phyloP scores from a whole-genome alignment of 2,329 filamentous ascomycete species.

The Botrytis medusae region DNA sequence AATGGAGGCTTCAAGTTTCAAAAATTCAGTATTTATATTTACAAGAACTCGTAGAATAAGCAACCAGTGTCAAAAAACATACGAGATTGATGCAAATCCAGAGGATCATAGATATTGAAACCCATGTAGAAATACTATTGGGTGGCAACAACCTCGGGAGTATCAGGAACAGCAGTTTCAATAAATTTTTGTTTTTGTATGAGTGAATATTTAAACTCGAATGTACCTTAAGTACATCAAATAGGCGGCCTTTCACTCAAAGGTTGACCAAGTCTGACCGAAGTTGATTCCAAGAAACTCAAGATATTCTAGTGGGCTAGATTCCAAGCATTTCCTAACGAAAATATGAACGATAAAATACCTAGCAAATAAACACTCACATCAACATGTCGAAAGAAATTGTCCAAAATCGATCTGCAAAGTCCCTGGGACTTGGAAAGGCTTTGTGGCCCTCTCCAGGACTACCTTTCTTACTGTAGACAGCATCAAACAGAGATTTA shows the following conservation, averaged over 20 bases:
- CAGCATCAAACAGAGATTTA: background rate
- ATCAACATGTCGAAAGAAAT: background rate
- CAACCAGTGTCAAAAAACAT: background rate
- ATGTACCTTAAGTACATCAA: rapidly evolving
- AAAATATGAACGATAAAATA: background rate
- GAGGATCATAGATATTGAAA: background rate
- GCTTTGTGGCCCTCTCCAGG: background rate
- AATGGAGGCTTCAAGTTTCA: background rate
- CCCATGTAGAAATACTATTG: background rate
- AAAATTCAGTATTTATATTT: background rate
- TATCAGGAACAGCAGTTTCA: background rate
- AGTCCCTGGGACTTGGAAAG: background rate
- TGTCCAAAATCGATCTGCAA: rapidly evolving
- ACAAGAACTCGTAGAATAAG: background rate
- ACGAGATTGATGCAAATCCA: background rate
- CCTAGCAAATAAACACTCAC: background rate
- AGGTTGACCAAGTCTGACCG: background rate
- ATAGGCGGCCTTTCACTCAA: rapidly evolving
- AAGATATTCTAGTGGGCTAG: background rate
- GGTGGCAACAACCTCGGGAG: no score
- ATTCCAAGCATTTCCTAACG: background rate
- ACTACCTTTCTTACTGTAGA: background rate
- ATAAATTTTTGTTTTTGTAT: background rate
- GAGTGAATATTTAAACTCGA: background rate
- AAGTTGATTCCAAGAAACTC: background rate